phyloP scores from a whole-genome alignment of 2,329 filamentous ascomycete genomes.

The Fusarium hainanense region DNA sequence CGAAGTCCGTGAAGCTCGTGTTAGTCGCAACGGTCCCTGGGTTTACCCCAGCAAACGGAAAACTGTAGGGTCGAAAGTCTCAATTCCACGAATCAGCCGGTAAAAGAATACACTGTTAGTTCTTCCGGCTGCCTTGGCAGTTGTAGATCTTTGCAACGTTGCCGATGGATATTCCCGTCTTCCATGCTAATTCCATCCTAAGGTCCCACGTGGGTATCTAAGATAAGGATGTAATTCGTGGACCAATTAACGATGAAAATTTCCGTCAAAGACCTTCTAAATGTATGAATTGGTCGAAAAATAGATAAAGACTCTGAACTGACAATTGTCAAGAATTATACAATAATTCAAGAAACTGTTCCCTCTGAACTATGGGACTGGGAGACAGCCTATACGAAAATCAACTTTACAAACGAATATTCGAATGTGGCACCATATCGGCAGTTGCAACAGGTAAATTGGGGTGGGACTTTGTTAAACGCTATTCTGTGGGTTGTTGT shows the following conservation, averaged over 20 bases:
- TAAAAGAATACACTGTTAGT: not conserved
- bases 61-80: not conserved
- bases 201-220: not conserved
- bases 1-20: not conserved
- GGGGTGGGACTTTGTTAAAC: not conserved
- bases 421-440: not conserved
- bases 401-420: not conserved
- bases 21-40: not conserved
- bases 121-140: not conserved
- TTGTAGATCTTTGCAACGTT: not conserved
- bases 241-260: rapidly evolving
- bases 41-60: not conserved
- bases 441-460: not conserved
- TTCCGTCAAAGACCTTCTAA: rapidly evolving
- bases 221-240: not conserved
- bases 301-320: rapidly evolving
- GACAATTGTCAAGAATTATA: not conserved
- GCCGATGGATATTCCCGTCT: not conserved
- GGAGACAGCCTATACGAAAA: not conserved
- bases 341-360: rapidly evolving
- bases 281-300: rapidly evolving
- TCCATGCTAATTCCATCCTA: not conserved
- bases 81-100: not conserved
- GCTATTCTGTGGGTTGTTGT: not conserved
- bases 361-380: rapidly evolving